These are phyloP conservation scores for Chlamydomonas sphaeroides DNA, from an alignment of 139 green algal species.

Conservation along the genomic window DNA sequence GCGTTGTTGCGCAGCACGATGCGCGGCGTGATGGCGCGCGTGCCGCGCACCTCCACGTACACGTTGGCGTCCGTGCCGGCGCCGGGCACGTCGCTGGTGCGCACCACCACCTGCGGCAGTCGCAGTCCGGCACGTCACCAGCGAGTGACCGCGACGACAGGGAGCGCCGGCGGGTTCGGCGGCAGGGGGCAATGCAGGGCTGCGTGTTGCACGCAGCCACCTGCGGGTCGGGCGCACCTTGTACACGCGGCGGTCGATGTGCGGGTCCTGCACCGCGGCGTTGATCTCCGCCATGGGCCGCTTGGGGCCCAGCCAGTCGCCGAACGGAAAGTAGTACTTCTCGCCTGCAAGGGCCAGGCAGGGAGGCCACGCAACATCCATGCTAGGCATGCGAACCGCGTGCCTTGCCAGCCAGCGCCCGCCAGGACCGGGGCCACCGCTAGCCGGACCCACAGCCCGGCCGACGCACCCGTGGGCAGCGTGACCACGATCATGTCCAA, in stretches of 20 bases:
- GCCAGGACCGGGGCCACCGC: too few species aligned
- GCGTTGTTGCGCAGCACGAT: conserved; percentile 35
- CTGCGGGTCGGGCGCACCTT: too few species aligned
- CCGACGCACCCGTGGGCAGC: conserved; percentile 18
- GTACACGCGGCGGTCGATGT: conserved; percentile 24
- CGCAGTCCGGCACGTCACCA: too few species aligned
- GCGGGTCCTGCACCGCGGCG: background rate
- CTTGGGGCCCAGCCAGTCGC: conserved; percentile 39
- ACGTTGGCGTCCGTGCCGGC: conserved; percentile 74
- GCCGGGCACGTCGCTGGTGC: conserved; percentile 58
- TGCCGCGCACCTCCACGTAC: conserved; percentile 64
- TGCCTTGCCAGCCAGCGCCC: too few species aligned
- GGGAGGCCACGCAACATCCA: too few species aligned
- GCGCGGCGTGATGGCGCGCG: conserved; percentile 24
- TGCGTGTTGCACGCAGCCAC: too few species aligned
- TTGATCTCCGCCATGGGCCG: background rate
- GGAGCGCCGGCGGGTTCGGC: too few species aligned
- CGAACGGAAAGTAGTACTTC: conserved; percentile 55
- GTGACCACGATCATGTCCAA: conserved; percentile 57
- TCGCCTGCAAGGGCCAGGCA: conserved; percentile 32
- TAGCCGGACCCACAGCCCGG: too few species aligned
- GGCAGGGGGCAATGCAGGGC: too few species aligned
- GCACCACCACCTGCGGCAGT: conserved; percentile 58
- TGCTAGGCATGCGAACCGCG: too few species aligned
- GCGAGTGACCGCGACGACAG: too few species aligned